Evolutionary conservation across 495 filamentous ascomycete genomes (phyloP).

Genomic region (Tuber brumale): DNA sequence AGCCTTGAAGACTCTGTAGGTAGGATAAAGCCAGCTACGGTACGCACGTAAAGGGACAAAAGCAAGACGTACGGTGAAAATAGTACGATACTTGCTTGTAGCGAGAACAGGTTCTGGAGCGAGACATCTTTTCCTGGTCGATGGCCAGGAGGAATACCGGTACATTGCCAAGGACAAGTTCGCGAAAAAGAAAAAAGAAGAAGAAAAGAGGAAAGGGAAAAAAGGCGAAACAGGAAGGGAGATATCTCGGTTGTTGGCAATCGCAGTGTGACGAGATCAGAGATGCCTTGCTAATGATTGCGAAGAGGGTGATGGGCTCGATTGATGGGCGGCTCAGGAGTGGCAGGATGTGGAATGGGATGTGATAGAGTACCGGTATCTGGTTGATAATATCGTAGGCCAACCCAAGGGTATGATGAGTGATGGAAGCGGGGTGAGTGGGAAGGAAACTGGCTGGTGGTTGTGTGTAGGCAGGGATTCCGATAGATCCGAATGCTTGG

Average conservation of each 20-base stretch:
- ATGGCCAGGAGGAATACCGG: no score
- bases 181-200: neutral
- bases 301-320: neutral
- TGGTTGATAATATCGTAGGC: neutral
- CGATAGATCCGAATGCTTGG: neutral
- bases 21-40: neutral
- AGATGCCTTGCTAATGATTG: neutral
- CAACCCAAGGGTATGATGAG: neutral
- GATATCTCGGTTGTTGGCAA: neutral
- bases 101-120: neutral
- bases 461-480: neutral
- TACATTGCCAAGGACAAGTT: neutral
- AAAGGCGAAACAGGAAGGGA: neutral
- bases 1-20: constrained; percentile 19
- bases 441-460: neutral
- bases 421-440: neutral
- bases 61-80: neutral
- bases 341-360: neutral
- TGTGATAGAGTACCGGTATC: neutral
- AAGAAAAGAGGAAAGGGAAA: neutral
- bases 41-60: neutral
- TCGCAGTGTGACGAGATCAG: neutral
- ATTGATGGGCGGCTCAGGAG: neutral
- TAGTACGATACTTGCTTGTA: no score
- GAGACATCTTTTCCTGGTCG: neutral